Evolutionary conservation across 768 basidiomycete species (phyloP).

Genomic region (Podaxis sp.): DNA sequence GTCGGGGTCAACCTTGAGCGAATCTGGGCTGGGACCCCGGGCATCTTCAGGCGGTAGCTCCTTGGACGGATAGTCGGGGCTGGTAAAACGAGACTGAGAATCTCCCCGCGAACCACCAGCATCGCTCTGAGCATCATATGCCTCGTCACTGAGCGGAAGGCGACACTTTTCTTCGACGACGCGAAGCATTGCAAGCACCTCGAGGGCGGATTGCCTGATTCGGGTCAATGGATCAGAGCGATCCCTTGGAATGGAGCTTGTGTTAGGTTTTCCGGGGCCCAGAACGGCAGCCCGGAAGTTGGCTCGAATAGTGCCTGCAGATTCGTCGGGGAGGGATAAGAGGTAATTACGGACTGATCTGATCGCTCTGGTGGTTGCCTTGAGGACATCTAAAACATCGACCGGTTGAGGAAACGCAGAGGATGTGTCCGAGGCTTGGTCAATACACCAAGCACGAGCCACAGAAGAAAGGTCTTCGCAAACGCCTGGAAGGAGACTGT

Average conservation of each 20-base stretch:
- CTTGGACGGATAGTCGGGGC: slow-evolving; percentile 29
- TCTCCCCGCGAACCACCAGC: slow-evolving; percentile 38
- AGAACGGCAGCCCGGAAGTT: slow-evolving; percentile 55
- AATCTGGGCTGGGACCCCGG: slow-evolving; percentile 20
- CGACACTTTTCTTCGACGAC: slow-evolving; percentile 77
- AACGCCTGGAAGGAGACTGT: slow-evolving; percentile 71
- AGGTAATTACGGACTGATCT: slow-evolving; percentile 83
- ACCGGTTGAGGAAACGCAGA: slow-evolving; percentile 14
- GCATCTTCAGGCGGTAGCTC: slow-evolving; percentile 36
- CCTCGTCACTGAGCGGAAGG: slow-evolving; percentile 73
- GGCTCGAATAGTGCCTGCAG: slow-evolving; percentile 46
- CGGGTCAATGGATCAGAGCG: slow-evolving; percentile 57
- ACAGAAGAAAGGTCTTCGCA: slow-evolving; percentile 69
- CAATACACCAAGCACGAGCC: slow-evolving; percentile 58
- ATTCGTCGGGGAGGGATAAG: slow-evolving; percentile 76
- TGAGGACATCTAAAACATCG: slow-evolving; percentile 69
- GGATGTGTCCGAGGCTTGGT: slow-evolving; percentile 12
- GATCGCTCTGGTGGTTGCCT: slow-evolving; percentile 76
- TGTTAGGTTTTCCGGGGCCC: slow-evolving; percentile 31
- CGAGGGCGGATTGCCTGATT: slow-evolving; percentile 76
- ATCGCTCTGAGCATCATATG: slow-evolving; percentile 79
- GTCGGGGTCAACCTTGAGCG: slow-evolving; percentile 46
- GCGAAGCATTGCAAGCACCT: slow-evolving; percentile 76
- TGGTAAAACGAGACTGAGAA: slow-evolving; percentile 36
- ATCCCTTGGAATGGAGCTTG: slow-evolving; percentile 14